Evolutionary conservation across 331 rosid genomes (phyloP), one percentile per base, ranked within the genome.

Genomic region (Stylosanthes scabra): DNA sequence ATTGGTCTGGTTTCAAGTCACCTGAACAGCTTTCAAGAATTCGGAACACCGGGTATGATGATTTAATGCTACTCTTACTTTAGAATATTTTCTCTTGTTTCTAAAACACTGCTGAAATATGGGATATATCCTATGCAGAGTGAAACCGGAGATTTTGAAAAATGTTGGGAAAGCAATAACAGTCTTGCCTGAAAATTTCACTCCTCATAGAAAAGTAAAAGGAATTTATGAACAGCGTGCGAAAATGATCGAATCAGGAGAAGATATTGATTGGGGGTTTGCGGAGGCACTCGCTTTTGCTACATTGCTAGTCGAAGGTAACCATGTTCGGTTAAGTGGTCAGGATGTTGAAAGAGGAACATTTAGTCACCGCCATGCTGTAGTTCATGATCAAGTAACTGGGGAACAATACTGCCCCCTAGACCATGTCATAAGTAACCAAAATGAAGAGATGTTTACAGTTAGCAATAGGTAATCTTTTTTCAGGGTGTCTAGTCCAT

Each of bases 331-430:
- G 15, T 59, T 86, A 81, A 94, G 98, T 59, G 98, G 98, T 66
- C 98, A 94, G 78, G 98, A 91, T 28, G 98, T 91, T 64, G 97
- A 94, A 82, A 83, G 97, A 77, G 98, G 97, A 62, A 91, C 98
- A n/a, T 93, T 93, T 79, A 94, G 99, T 82, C 97, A 89, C 61
- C 91, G 99, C 7, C 99, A 94, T 77, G 60, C 99, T 45, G 93
- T 91, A 52, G 74, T 94, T 74, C 99, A 94, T 27, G 97, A 94
- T 82, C 97, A 91, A 81, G 90, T 83, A 78, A 89, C 82, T 0
- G 92, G 97, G 71, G 88, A 74, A 28, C 76, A 50, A 74, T 91
- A 94, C 77, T 94, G 96, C 73, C 96, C 97, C 68, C 87, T 94
- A 71, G 92, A 87, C 75, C 90, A 94, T 77, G 83, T 94, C 44